phyloP scores from a whole-genome alignment of 208 protist genomes.

The Novymonas esmeraldas region DNA sequence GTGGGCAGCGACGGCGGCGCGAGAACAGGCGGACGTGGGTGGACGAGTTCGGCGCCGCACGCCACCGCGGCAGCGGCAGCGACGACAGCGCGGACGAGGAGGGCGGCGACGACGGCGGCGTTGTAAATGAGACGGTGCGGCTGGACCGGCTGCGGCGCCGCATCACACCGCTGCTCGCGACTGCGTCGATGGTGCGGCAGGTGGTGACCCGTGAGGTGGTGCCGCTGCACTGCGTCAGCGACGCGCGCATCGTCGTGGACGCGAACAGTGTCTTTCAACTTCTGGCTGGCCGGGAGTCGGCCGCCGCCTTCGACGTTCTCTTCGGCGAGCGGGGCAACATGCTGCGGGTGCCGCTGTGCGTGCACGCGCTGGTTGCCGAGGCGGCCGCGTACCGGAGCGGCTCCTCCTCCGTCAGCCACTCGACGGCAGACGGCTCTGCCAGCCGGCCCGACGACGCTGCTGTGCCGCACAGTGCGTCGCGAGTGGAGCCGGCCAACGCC shows the following conservation, averaged over 20 bases:
- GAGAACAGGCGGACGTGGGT: no score
- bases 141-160: constrained; percentile 60
- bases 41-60: no score
- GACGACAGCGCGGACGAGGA: neutral
- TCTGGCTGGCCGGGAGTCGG: constrained; percentile 31
- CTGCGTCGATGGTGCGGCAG: constrained; percentile 39
- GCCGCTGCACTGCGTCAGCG: constrained; percentile 28
- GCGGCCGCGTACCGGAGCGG: constrained; percentile 29
- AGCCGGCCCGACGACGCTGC: neutral
- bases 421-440: neutral
- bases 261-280: constrained; percentile 61
- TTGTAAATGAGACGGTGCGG: constrained; percentile 30
- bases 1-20: neutral
- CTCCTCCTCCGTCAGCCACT: constrained; percentile 9
- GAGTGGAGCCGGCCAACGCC: neutral
- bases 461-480: neutral
- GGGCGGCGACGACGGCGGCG: constrained; percentile 11
- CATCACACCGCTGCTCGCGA: constrained; percentile 39
- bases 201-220: constrained; percentile 32
- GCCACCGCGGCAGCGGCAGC: no score
- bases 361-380: constrained; percentile 50
- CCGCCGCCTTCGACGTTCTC: constrained; percentile 46
- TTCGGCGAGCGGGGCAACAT: constrained; percentile 66
- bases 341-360: constrained; percentile 73
- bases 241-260: constrained; percentile 72